Evolutionary conservation across 1,284 basidiomycete species (phyloP).

Genomic region (Polyporus tsugae): DNA sequence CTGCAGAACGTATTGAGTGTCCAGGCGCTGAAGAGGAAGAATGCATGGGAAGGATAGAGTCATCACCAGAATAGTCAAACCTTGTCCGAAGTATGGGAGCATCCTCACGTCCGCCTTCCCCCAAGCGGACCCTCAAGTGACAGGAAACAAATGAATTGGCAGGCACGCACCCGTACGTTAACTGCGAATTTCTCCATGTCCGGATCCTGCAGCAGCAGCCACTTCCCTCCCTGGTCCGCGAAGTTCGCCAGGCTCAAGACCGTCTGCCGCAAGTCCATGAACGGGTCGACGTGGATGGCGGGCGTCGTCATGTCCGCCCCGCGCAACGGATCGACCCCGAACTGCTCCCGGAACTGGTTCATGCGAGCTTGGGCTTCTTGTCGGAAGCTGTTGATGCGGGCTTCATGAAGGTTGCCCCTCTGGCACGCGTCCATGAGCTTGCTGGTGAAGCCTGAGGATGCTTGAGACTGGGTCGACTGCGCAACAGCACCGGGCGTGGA

Average conservation of each 20-base stretch:
- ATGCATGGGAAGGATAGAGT: not conserved
- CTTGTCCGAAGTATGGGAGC: not conserved
- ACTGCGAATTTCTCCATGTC: conserved; percentile 37
- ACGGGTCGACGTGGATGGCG: conserved; percentile 39
- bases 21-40: not conserved
- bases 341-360: not conserved
- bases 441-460: not conserved
- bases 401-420: conserved; percentile 30
- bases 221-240: conserved; percentile 37
- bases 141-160: not conserved
- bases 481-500: not conserved
- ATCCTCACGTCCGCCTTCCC: not conserved
- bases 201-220: conserved; percentile 38
- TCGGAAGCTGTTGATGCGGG: not conserved
- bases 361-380: not conserved
- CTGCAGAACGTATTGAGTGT: conserved; percentile 28
- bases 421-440: conserved; percentile 10
- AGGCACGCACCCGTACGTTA: conserved; percentile 41
- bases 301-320: not conserved
- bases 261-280: conserved; percentile 47
- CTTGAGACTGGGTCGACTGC: not conserved
- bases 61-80: not conserved
- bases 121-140: not conserved
- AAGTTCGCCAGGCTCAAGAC: conserved; percentile 41
- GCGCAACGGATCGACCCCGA: not conserved